Base-by-base conservation (phyloP, 768 basidiomycete genomes). In the Boletus vinaceobasis region DNA sequence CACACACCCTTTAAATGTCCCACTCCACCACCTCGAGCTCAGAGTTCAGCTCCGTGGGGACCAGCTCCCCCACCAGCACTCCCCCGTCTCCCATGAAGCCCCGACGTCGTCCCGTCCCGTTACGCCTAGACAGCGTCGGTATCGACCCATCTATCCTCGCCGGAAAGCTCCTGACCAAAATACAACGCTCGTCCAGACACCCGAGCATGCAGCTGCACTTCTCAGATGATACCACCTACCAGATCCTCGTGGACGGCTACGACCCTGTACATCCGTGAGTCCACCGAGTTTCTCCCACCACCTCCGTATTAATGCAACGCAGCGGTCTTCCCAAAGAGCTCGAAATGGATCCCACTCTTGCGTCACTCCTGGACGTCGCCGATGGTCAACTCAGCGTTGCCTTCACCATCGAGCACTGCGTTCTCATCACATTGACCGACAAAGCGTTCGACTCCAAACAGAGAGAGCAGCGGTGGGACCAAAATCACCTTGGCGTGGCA, bases 171-270 rank as follows among this genome's bases (percentile, higher is more conserved):
- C 60, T 82, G 29, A 74, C 63, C 10, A 67, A 69, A 17, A 73
- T 75, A 40, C 64, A 65, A 6, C 75, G 73, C 53, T 81, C 80
- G 1, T 55, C 70, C 15, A 66, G 60, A 26, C 81, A 82, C 56
- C 80, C 80, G 1, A 68, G 68, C 37, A 66, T 81, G 53, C 79
- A 78, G n/a, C 68, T 82, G 36, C 68, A 74, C 50, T 82, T 80
- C 55, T 56, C 73, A 37, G 80, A 81, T 60, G 60, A 71, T 14
- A 74, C 75, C 5, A 58, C 67, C 17, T 75, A 74, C 52, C 79
- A 81, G 61, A 67, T 86, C 48, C 77, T 78, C n/a, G 78, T 86
- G 36, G 84, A 84, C 46, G 85, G 85, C 3, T 86, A 86, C 65
- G 72, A 83, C 58, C 84, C 85, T 1, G 55, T 69, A 14, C 74